Percentiles rank a stretch among this genome's conserved stretches.
Conservation (phyloP, 495 filamentous ascomycete species). For the Hypoxylon rickii region DNA sequence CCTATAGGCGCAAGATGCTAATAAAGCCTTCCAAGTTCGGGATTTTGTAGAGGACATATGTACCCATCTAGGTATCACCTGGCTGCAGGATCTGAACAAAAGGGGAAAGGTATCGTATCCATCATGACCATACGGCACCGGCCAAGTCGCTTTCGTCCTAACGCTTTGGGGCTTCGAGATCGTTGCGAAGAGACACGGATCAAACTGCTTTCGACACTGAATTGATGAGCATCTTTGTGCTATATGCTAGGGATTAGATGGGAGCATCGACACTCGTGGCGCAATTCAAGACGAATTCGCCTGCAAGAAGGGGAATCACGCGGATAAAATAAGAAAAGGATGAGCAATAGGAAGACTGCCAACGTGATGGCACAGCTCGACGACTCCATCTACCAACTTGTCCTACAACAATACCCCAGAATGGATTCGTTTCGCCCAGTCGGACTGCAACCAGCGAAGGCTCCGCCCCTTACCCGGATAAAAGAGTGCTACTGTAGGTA, state of each 20-base stretch:
- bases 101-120: slow-evolving; percentile 29
- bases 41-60: slow-evolving; percentile 9
- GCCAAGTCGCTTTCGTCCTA: slow-evolving; percentile 23
- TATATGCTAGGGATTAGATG: slow-evolving; percentile 16
- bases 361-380: slow-evolving; percentile 1
- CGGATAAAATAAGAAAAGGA: slow-evolving; percentile 1
- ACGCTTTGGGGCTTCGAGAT: slow-evolving; percentile 1
- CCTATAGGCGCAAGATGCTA: slow-evolving; percentile 26
- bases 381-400: not conserved
- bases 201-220: not conserved
- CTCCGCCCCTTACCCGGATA: not conserved
- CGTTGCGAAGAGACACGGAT: slow-evolving; percentile 11
- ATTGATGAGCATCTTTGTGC: not conserved
- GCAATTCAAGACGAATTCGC: slow-evolving; percentile 11
- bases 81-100: slow-evolving; percentile 29
- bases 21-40: slow-evolving; percentile 20
- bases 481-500: not conserved
- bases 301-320: slow-evolving; percentile 1
- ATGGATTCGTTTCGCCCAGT: slow-evolving; percentile 12
- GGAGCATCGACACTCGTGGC: slow-evolving; percentile 16
- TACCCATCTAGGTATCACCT: slow-evolving; percentile 26
- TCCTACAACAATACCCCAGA: not conserved
- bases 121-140: slow-evolving; percentile 28
- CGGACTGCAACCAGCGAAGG: slow-evolving; percentile 15
- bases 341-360: slow-evolving; percentile 4